These are phyloP conservation scores for Alternaria ethzedia DNA, from an alignment of 2,329 filamentous ascomycete genomes.

Conservation along the genomic window DNA sequence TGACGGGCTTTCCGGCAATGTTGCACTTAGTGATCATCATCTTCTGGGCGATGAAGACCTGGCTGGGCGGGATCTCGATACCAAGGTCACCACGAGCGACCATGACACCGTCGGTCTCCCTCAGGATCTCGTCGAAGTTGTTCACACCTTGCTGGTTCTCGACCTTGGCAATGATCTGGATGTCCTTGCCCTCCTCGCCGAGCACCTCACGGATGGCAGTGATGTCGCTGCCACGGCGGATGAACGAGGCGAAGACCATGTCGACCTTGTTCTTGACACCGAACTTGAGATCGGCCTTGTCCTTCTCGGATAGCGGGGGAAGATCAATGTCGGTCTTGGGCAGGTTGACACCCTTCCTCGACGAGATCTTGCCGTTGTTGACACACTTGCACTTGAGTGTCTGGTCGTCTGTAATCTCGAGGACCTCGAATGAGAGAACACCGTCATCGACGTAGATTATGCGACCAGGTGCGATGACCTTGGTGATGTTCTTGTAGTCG, in stretches of 20 bases:
- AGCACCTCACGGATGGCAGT: conserved; percentile 88
- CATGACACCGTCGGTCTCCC: conserved; percentile 98
- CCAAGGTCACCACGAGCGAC: conserved; percentile 97
- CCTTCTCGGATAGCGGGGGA: conserved; percentile 96
- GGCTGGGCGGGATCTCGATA: conserved; percentile 97
- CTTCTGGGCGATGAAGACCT: conserved; percentile 99
- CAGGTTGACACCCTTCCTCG: conserved; percentile 98
- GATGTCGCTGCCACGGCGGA: conserved; percentile 93
- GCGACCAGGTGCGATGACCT: conserved; percentile 89
- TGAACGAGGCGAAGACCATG: conserved; percentile 99
- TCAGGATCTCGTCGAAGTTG: conserved; percentile 98
- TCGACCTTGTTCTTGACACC: conserved; percentile 99
- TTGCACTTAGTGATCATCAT: conserved; percentile 99
- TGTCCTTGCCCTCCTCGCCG: conserved; percentile 89
- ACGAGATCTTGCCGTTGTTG: conserved; percentile 99
- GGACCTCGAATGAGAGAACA: conserved; percentile 93
- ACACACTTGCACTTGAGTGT: conserved; percentile 84
- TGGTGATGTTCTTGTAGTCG: conserved; percentile 99
- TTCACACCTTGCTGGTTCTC: conserved; percentile 99
- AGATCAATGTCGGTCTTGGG: conserved; percentile 99
- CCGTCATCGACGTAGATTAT: conserved; percentile 98
- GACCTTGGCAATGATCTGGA: conserved; percentile 99
- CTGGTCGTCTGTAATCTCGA: conserved; percentile 86
- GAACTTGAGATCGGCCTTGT: conserved; percentile 90
- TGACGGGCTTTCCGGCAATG: conserved; percentile 96